A percentile compares a stretch with the other conserved stretches of the same genome.
These are phyloP conservation scores for Leishmania lainsoni DNA, from an alignment of 208 protist genomes.

Conservation along the genomic window DNA sequence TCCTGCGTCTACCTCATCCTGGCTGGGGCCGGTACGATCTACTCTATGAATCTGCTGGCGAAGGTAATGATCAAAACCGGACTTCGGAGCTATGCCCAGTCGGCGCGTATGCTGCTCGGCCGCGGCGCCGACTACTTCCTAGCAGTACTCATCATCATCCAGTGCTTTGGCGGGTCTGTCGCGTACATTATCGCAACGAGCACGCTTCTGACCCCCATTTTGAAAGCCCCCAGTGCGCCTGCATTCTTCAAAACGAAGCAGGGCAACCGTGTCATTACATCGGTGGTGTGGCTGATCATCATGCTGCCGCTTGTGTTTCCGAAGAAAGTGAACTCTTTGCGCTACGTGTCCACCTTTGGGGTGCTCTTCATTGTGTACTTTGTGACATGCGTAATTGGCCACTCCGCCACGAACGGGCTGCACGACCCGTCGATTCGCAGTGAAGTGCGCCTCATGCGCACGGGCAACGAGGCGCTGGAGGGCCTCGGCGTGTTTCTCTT, in stretches of 20 bases:
- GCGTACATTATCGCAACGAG: conserved; percentile 63
- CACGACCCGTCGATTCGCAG: conserved; percentile 30
- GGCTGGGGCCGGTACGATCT: conserved; percentile 42
- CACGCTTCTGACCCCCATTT: conserved; percentile 44
- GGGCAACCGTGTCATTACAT: conserved; percentile 54
- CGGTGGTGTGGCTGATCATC: conserved; percentile 46
- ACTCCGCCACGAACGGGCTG: conserved; percentile 43
- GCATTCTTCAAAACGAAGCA: conserved; percentile 36
- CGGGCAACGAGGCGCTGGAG: conserved; percentile 53
- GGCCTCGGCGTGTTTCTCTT: conserved; percentile 58
- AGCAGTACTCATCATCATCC: conserved; percentile 46
- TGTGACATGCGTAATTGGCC: conserved; percentile 52
- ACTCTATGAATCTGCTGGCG: conserved; percentile 59
- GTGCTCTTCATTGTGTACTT: conserved; percentile 71
- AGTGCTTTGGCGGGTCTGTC: conserved; percentile 56
- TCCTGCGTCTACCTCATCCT: conserved; percentile 51
- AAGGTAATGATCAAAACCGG: conserved; percentile 38
- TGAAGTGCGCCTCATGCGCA: conserved; percentile 36
- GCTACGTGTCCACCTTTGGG: conserved; percentile 65
- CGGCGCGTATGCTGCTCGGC: conserved; percentile 52
- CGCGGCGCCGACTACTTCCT: conserved; percentile 50
- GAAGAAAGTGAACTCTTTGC: conserved; percentile 68
- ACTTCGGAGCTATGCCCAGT: conserved; percentile 42
- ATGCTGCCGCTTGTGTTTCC: conserved; percentile 72
- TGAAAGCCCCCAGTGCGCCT: conserved; percentile 26